A percentile compares a stretch with the other conserved stretches of the same genome.
These are phyloP conservation scores for Debaryomyces coudertii DNA, from an alignment of 1,139 yeast species.

Conservation along the genomic window DNA sequence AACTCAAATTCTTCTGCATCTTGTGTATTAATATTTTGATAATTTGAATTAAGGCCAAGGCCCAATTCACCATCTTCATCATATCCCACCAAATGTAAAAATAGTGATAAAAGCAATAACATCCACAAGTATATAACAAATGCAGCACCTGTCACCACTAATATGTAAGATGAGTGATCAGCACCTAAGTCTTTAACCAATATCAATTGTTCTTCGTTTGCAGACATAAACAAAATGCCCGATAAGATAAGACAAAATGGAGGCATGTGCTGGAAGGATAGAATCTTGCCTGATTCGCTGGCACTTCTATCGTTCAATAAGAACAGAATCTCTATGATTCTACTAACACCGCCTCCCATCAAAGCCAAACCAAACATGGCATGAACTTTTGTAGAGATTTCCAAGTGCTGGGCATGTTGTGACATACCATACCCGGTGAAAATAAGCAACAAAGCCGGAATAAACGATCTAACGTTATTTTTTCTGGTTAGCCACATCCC, in stretches of 20 bases:
- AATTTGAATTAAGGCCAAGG: slow-evolving; percentile 14
- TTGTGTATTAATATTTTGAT: slow-evolving; percentile 15
- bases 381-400: slow-evolving; percentile 83
- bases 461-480: slow-evolving; percentile 65
- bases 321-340: slow-evolving; percentile 79
- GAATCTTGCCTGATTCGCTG: slow-evolving; percentile 50
- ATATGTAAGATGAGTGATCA: slow-evolving; percentile 80
- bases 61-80: slow-evolving; percentile 42
- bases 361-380: slow-evolving; percentile 80
- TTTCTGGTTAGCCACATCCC: slow-evolving; percentile 70
- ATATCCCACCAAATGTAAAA: slow-evolving; percentile 54
- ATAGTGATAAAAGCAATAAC: slow-evolving; percentile 56
- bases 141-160: slow-evolving; percentile 75
- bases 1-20: slow-evolving; percentile 39
- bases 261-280: slow-evolving; percentile 80
- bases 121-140: slow-evolving; percentile 72
- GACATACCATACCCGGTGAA: slow-evolving; percentile 96
- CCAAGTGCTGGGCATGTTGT: slow-evolving; percentile 76
- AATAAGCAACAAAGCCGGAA: slow-evolving; percentile 80
- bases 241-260: slow-evolving; percentile 77
- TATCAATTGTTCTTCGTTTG: slow-evolving; percentile 83
- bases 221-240: slow-evolving; percentile 87
- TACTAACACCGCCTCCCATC: slow-evolving; percentile 72
- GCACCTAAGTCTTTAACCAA: slow-evolving; percentile 75
- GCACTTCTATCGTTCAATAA: slow-evolving; percentile 59